Conservation (phyloP, 805 yeast genomes). For the Saturnispora sanitii region DNA sequence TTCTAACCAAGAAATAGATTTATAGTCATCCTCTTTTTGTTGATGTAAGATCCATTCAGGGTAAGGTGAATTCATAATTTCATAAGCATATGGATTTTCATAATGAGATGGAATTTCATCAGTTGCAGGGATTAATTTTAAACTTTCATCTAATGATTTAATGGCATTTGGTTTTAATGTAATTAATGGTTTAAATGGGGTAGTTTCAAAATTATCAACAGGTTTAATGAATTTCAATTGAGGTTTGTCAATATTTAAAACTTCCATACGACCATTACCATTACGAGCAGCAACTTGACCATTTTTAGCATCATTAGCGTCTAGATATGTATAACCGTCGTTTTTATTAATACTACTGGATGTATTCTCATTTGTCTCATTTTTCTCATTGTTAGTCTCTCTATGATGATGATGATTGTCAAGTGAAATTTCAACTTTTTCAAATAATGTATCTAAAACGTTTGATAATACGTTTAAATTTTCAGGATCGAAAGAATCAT, state of each 20-base stretch:
- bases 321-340: slow-evolving; percentile 37
- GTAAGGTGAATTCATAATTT: slow-evolving; percentile 61
- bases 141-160: slow-evolving; percentile 43
- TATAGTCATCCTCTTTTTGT: slow-evolving; percentile 25
- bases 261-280: slow-evolving; percentile 3
- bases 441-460: slow-evolving; percentile 60
- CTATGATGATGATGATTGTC: slow-evolving; percentile 33
- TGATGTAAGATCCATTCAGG: slow-evolving; percentile 49
- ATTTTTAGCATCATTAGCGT: slow-evolving; percentile 36
- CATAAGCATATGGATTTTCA: slow-evolving; percentile 71
- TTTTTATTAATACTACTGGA: no score
- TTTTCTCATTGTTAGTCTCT: slow-evolving; percentile 1
- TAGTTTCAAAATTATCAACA: slow-evolving; percentile 53
- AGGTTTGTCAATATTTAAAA: slow-evolving; percentile 41
- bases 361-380: slow-evolving; percentile 6
- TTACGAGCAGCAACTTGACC: background rate
- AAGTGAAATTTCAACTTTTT: slow-evolving; percentile 61
- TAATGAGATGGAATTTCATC: slow-evolving; percentile 48
- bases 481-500: slow-evolving; percentile 27
- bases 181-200: slow-evolving; percentile 72
- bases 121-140: slow-evolving; percentile 28
- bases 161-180: slow-evolving; percentile 63
- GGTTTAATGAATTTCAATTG: slow-evolving; percentile 48
- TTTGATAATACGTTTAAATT: slow-evolving; percentile 57
- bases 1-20: slow-evolving; percentile 52